These are phyloP conservation scores for Cucumis hystrix DNA, from an alignment of 306 rosid genomes.

Conservation along the genomic window DNA sequence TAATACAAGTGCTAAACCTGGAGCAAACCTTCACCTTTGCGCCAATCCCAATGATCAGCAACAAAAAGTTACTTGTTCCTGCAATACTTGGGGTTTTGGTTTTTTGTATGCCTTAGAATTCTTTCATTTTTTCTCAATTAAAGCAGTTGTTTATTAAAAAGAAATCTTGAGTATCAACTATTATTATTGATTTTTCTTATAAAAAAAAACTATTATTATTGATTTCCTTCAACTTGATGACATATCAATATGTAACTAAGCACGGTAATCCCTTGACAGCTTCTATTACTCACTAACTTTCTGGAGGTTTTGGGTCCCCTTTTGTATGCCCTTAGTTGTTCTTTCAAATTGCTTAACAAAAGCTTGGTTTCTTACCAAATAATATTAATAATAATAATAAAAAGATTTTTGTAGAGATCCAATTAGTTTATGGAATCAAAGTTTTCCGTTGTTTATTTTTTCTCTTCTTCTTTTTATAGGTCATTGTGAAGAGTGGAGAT, in stretches of 20 bases:
- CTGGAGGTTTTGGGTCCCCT: not conserved
- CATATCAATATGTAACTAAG: not conserved
- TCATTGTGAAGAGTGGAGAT: conserved; percentile 97
- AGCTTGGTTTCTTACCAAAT: not conserved
- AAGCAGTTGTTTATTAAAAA: not conserved
- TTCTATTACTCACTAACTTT: not conserved
- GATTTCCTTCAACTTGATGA: not conserved
- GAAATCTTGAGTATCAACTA: not conserved
- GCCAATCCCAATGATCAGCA: not conserved
- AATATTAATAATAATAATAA: no score
- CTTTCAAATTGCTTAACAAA: not conserved
- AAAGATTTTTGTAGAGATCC: not conserved
- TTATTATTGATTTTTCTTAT: not conserved
- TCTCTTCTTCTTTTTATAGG: conserved; percentile 23
- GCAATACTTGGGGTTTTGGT: no score
- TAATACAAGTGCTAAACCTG: not conserved
- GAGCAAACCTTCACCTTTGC: not conserved
- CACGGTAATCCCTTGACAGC: not conserved
- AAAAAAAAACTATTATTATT: not conserved
- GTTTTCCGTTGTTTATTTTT: not conserved
- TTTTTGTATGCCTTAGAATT: not conserved
- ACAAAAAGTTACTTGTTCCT: not conserved
- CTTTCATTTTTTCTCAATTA: not conserved
- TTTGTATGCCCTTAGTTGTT: not conserved
- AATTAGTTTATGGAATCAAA: not conserved